Evolutionary conservation across 306 rosid species (phyloP).

Genomic region (Fagus crenata): DNA sequence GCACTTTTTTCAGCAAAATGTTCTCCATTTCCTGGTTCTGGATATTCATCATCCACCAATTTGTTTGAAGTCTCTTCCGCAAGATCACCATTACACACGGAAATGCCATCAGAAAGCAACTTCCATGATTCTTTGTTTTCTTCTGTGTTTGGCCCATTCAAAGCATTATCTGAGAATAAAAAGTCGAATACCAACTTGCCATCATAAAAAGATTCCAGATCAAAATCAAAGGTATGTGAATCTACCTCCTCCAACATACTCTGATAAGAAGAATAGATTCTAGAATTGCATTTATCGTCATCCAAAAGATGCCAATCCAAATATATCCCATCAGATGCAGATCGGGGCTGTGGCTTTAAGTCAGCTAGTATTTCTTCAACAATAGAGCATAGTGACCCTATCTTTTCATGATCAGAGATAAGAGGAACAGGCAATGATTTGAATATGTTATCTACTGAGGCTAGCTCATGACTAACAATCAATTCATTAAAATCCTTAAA

Average conservation of each 20-base stretch:
- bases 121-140: constrained; percentile 41
- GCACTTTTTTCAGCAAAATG: constrained; percentile 42
- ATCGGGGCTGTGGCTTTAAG: constrained; percentile 49
- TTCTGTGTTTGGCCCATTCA: constrained; percentile 35
- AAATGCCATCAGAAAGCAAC: constrained; percentile 42
- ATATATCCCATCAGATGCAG: constrained; percentile 79
- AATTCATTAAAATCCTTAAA: constrained; percentile 61
- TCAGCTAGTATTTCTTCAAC: constrained; percentile 50
- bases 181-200: constrained; percentile 44
- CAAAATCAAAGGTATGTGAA: constrained; percentile 33
- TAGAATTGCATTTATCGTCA: constrained; percentile 48
- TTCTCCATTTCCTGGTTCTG: constrained; percentile 38
- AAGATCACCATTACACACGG: constrained; percentile 30
- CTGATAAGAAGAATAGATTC: constrained; percentile 40
- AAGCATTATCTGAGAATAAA: constrained; percentile 47
- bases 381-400: constrained; percentile 35
- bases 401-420: constrained; percentile 51
- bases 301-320: constrained; percentile 92
- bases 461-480: constrained; percentile 70
- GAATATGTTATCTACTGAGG: constrained; percentile 63
- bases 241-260: constrained; percentile 52
- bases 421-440: constrained; percentile 85
- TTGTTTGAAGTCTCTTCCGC: constrained; percentile 32
- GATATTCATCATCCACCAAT: constrained; percentile 33
- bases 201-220: constrained; percentile 40